phyloP scores from a whole-genome alignment of 805 yeast species.

The Wickerhamiella hasegawae region DNA sequence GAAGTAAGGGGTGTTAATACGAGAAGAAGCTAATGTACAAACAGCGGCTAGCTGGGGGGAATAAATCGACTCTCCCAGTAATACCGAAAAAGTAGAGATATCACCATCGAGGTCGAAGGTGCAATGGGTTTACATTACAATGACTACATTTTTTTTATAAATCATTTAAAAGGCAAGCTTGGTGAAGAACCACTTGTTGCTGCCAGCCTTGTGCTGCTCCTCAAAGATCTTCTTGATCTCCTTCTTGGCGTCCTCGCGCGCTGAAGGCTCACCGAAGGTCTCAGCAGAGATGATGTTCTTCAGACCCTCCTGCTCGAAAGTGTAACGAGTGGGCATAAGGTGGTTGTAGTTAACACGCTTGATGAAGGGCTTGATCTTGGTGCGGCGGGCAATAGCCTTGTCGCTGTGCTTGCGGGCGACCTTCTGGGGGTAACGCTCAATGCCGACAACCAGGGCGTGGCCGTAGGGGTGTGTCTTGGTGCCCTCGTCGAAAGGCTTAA shows the following conservation, averaged over 20 bases:
- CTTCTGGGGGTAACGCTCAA: constrained; percentile 96
- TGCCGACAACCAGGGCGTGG: constrained; percentile 98
- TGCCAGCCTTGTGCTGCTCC: constrained; percentile 97
- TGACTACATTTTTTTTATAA: constrained; percentile 12
- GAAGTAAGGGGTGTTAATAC: too few relatives aligned
- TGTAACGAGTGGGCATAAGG: constrained; percentile 99
- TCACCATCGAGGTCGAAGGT: too few relatives aligned
- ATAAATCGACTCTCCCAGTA: too few relatives aligned
- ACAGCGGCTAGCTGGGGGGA: too few relatives aligned
- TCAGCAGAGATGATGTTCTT: constrained; percentile 84
- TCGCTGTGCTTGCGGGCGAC: constrained; percentile 89
- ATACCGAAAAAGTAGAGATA: background rate
- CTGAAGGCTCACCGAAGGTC: constrained; percentile 93
- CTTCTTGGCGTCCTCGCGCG: constrained; percentile 98
- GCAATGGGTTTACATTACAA: background rate
- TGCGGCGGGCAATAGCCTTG: constrained; percentile 93
- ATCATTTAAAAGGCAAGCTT: constrained; percentile 70
- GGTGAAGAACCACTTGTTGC: constrained; percentile 99
- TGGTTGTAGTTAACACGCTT: constrained; percentile 99
- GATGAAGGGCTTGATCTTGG: constrained; percentile 97
- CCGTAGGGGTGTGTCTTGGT: constrained; percentile 98
- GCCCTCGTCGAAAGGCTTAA: constrained; percentile 97
- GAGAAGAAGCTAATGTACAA: too few relatives aligned
- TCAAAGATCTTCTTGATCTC: constrained; percentile 97
- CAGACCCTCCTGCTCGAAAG: constrained; percentile 91